Evolutionary conservation across 208 protist genomes (phyloP), one percentile per base, ranked within the genome.

Genomic region (Trypanosoma vivax): DNA sequence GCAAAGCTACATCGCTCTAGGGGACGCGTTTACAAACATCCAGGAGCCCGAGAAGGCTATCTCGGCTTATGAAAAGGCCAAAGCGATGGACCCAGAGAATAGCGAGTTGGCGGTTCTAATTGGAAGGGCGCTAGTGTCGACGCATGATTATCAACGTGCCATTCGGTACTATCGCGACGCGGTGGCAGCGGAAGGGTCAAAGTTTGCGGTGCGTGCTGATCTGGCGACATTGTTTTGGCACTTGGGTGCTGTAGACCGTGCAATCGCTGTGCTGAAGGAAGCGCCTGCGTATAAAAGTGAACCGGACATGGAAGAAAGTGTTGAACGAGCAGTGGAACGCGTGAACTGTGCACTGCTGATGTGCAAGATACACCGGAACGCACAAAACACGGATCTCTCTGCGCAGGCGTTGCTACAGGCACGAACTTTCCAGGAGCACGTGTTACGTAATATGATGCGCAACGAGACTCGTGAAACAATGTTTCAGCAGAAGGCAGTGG

Each of bases 61-160:
- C 41, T 68, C 77, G 14, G 86, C 88, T 2, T 96, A 91, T 53
- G 83, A 96, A 54, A 84, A 91, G 41, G 90, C 88, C 19, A 73
- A 75, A 35, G 73, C 80, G 23, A 64, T 96, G 45, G 89, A 81
- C 39, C 83, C 82, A 14, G 72, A 85, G 21, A 97, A 82, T 66
- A 59, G 60, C 21, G 73, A 82, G 25, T 73, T 98, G 18, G 79
- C 84, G 14, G 75, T 87, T 33, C 93, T 92, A 49, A 96, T 98
- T 60, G 96, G 93, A 16, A 79, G 88, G 7, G 83, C 90, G 14
- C 70, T 97, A 42, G 91, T 98, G 48, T 71, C 79, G 14, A 93
- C 89, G 16, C 94, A 98, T 73, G 87, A 97, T 65, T 98, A 96
- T 64, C 63, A 80, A 38, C 79, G 86, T 40, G 94, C 92, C 0